Conservation (phyloP, 768 basidiomycete species). For the Chiua virens region DNA sequence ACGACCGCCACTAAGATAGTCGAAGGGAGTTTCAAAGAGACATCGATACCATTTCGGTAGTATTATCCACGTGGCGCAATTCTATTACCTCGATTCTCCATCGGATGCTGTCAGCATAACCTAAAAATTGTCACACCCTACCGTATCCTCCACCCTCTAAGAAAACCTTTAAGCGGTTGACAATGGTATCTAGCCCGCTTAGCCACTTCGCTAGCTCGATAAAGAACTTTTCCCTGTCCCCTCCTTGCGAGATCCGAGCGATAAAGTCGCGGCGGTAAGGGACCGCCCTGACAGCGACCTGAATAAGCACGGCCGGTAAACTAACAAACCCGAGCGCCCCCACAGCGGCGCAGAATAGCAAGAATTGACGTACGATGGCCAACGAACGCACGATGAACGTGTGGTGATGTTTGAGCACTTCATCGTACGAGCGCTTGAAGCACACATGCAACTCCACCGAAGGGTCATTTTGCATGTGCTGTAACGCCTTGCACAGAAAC, state of each 20-base stretch:
- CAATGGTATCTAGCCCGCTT: conserved; percentile 54
- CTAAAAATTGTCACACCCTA: conserved; percentile 41
- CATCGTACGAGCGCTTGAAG: conserved; percentile 71
- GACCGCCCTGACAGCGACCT: conserved; percentile 66
- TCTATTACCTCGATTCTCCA: conserved; percentile 28
- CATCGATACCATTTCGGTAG: neutral
- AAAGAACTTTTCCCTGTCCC: conserved; percentile 58
- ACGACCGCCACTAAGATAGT: neutral
- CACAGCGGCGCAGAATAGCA: neutral
- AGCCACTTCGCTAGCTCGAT: conserved; percentile 63
- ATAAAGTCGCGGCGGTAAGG: conserved; percentile 65
- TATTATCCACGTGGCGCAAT: conserved; percentile 8
- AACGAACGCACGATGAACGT: conserved; percentile 61
- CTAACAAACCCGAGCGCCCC: neutral
- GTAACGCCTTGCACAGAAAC: conserved; percentile 67
- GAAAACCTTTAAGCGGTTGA: conserved; percentile 51
- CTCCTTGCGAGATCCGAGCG: conserved; percentile 59
- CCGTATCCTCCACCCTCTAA: conserved; percentile 58
- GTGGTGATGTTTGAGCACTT: conserved; percentile 65
- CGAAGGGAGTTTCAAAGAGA: conserved; percentile 2
- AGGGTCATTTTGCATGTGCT: conserved; percentile 59
- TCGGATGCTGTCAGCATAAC: neutral
- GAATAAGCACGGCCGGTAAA: neutral
- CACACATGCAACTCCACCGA: conserved; percentile 59
- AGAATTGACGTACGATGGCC: conserved; percentile 28